Conservation (phyloP, 371 early-diverging fungal genomes). For the Thermomucor indicae-seudaticae region DNA sequence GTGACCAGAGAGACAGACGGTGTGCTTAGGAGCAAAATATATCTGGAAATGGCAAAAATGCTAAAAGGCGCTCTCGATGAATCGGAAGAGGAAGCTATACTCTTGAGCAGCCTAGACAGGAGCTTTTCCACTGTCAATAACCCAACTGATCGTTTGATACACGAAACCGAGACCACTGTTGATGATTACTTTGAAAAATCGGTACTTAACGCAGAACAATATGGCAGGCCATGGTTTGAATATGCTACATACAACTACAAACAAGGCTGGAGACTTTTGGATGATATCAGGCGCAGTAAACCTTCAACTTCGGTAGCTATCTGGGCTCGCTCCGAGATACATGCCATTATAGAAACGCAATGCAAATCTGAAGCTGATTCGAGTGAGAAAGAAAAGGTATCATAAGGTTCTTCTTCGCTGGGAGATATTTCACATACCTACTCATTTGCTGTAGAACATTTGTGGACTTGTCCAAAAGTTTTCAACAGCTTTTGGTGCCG, state of each 20-base stretch:
- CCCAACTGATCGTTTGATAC: no score
- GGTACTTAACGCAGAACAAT: slow-evolving; percentile 17
- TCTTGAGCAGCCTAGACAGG: slow-evolving; percentile 13
- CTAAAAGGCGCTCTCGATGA: slow-evolving; percentile 1
- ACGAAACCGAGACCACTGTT: slow-evolving; percentile 23
- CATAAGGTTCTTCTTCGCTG: no score
- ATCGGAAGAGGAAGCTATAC: background rate
- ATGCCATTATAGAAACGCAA: background rate
- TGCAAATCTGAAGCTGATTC: no score
- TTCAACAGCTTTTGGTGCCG: background rate
- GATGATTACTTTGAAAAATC: slow-evolving; percentile 25
- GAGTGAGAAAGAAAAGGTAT: slow-evolving; percentile 19
- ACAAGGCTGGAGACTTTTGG: slow-evolving; percentile 58
- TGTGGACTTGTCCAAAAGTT: background rate
- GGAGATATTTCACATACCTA: no score
- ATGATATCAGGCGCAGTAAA: slow-evolving; percentile 32
- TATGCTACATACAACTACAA: slow-evolving; percentile 61
- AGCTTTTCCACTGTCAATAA: no score
- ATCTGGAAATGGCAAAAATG: slow-evolving; percentile 6
- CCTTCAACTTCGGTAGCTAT: slow-evolving; percentile 14
- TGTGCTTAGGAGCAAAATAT: slow-evolving; percentile 21
- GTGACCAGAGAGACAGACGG: slow-evolving; percentile 3
- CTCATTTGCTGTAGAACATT: no score
- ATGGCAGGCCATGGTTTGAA: slow-evolving; percentile 60
- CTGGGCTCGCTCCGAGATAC: slow-evolving; percentile 21